Evolutionary conservation across 2,329 filamentous ascomycete species (phyloP), one percentile per base, ranked within the genome.

Genomic region (Fusarium goolgardi): DNA sequence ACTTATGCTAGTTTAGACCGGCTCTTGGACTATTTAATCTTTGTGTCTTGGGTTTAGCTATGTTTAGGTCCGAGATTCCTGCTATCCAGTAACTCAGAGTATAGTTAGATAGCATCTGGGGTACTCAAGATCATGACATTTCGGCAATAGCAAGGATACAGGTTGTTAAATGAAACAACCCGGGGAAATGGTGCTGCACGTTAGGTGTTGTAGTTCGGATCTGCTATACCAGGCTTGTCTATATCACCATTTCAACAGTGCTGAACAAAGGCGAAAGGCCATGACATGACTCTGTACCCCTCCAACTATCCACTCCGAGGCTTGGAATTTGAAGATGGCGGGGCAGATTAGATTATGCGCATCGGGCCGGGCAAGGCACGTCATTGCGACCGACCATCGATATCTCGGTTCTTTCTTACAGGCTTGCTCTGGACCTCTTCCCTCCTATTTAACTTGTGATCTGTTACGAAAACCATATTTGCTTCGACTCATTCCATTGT

Each of bases 281-380:
- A 16, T 39, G 35, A 39, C n/a, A 25, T 35, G 34, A 32, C 47
- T 39, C 47, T 46, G 57, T 69, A 59, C 44, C 41, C 50, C 51
- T 54, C 51, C 68, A 73, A 55, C 50, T 23, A 45, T 64, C 62
- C 62, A 65, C 54, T 65, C 41, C 71, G 55, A 73, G 60, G 51
- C 53, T 32, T 57, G 57, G 68, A 63, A 69, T 63, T 58, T 39
- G 41, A 69, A 69, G 65, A 73, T 71, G 69, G 71, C 66, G 71
- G 71, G 71, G 71, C 57, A 69, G 53, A 61, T 67, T 57, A 69
- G 59, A 65, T 69, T 65, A 66, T 70, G 60, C 67, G 65, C 65
- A 72, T 68, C 59, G 70, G 47, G 69, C 47, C 59, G 59, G 64
- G 70, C 71, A 73, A 57, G 64, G 70, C 71, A 73, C 69, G 71